Evolutionary conservation across 805 yeast genomes (phyloP).

Genomic region (Kuraishia borneana): DNA sequence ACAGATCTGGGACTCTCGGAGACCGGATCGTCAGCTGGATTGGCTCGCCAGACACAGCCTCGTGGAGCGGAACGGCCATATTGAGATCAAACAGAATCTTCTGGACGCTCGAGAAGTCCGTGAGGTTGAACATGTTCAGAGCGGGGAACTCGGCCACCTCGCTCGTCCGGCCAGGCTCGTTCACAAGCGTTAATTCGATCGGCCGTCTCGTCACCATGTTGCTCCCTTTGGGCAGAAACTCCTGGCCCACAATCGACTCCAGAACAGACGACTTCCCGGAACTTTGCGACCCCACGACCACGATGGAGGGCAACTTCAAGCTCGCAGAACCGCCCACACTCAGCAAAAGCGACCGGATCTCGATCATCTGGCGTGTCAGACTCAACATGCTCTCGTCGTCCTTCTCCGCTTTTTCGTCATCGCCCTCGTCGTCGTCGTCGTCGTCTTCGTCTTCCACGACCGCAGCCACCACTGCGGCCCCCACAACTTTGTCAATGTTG

Average conservation of each 20-base stretch:
- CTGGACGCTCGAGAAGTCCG: slow-evolving; percentile 85
- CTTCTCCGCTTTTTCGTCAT: slow-evolving; percentile 33
- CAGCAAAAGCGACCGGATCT: slow-evolving; percentile 70
- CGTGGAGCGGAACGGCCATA: slow-evolving; percentile 80
- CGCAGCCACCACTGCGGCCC: slow-evolving; percentile 41
- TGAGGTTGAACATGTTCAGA: slow-evolving; percentile 65
- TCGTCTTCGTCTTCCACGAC: slow-evolving; percentile 33
- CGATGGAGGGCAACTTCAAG: slow-evolving; percentile 84
- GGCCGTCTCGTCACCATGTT: slow-evolving; percentile 99
- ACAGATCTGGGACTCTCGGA: slow-evolving; percentile 83
- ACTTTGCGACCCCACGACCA: slow-evolving; percentile 94
- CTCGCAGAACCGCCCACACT: slow-evolving; percentile 66
- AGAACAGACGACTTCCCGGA: slow-evolving; percentile 95
- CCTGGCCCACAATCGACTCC: slow-evolving; percentile 96
- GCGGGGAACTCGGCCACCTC: slow-evolving; percentile 93
- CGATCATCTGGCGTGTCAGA: slow-evolving; percentile 93
- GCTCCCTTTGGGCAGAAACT: slow-evolving; percentile 91
- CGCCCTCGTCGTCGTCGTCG: slow-evolving; percentile 31
- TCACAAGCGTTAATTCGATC: slow-evolving; percentile 84
- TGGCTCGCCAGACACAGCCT: slow-evolving; percentile 88
- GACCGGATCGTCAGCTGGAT: slow-evolving; percentile 87
- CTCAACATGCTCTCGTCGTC: slow-evolving; percentile 77
- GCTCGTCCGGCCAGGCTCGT: slow-evolving; percentile 68
- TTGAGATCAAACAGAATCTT: slow-evolving; percentile 79
- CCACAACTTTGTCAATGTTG: slow-evolving; percentile 29